phyloP scores from a whole-genome alignment of 73 alveolate genomes.

The Tetrahymena thermophila region DNA sequence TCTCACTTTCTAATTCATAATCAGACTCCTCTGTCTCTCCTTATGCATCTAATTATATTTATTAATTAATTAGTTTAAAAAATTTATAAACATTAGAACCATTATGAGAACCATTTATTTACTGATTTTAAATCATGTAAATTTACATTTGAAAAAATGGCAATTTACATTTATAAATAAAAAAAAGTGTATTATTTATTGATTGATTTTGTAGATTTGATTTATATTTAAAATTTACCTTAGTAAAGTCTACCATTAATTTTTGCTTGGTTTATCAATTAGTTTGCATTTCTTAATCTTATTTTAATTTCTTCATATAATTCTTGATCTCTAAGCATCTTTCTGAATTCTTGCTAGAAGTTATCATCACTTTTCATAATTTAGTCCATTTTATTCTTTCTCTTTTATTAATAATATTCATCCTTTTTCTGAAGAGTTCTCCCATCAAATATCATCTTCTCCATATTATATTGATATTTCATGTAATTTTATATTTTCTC shows the following conservation, averaged over 20 bases:
- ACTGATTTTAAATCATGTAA: too few relatives aligned
- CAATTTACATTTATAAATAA: too few relatives aligned
- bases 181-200: too few relatives aligned
- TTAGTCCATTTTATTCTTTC: background rate
- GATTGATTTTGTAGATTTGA: too few relatives aligned
- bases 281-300: background rate
- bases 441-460: background rate
- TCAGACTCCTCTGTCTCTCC: background rate
- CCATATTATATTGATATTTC: background rate
- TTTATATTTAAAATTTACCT: background rate
- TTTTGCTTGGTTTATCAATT: background rate
- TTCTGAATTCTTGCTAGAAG: background rate
- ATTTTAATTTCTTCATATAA: background rate
- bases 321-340: background rate
- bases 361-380: background rate
- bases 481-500: background rate
- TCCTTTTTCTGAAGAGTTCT: background rate
- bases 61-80: background rate
- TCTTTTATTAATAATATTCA: background rate
- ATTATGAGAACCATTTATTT: too few relatives aligned
- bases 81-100: background rate
- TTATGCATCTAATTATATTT: background rate
- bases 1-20: background rate
- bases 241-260: background rate
- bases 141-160: too few relatives aligned